Conservation (phyloP, 768 basidiomycete genomes). For the Tulasnella sp. region DNA sequence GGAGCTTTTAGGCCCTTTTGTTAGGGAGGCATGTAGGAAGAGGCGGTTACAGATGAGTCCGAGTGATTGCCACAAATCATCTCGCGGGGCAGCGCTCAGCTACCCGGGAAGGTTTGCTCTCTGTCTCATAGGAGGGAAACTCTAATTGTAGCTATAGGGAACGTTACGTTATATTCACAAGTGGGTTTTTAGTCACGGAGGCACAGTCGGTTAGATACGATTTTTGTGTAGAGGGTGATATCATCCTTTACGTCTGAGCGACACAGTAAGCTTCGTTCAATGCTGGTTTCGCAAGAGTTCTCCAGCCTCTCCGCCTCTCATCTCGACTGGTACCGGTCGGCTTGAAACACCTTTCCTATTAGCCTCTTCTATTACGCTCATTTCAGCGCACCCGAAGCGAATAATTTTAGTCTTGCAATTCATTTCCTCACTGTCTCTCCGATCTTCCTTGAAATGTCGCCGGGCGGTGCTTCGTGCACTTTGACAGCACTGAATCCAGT, state of each 20-base stretch:
- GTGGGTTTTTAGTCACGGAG: neutral
- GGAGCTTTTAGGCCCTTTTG: neutral
- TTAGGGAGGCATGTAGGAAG: neutral
- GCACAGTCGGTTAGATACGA: neutral
- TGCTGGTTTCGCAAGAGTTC: too few relatives aligned
- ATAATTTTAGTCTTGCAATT: conserved; percentile 33
- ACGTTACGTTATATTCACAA: too few relatives aligned
- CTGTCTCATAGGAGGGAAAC: neutral
- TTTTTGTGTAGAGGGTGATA: neutral
- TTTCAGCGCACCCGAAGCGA: conserved; percentile 38
- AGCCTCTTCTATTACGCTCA: conserved; percentile 36
- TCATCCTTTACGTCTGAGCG: neutral
- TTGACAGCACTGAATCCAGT: conserved; percentile 41
- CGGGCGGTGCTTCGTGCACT: conserved; percentile 36
- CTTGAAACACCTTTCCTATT: conserved; percentile 31
- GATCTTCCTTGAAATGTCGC: conserved; percentile 36
- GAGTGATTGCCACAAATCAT: neutral
- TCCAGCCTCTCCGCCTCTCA: conserved; percentile 37
- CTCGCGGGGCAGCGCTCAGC: neutral
- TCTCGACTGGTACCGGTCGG: conserved; percentile 30
- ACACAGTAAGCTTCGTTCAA: too few relatives aligned
- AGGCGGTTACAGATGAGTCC: too few relatives aligned
- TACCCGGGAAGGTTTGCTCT: neutral
- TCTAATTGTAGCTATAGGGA: too few relatives aligned
- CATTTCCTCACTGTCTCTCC: conserved; percentile 35